Percentiles rank a stretch among this genome's conserved stretches.
These are phyloP conservation scores for Leishmania guyanensis DNA, from an alignment of 208 protist species.

Conservation along the genomic window DNA sequence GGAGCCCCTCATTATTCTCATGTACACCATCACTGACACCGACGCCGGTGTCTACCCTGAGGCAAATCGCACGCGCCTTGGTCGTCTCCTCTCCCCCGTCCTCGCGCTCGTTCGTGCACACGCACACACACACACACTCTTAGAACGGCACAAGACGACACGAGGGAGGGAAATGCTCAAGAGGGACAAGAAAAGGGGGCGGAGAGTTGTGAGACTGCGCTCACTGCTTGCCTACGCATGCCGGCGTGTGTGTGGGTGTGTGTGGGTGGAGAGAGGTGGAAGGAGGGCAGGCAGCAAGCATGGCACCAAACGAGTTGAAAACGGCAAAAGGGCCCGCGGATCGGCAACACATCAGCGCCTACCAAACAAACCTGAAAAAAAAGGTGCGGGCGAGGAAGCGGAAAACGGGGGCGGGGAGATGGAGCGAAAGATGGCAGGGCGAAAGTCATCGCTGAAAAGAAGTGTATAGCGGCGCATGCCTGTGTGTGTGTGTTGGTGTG, in stretches of 20 bases:
- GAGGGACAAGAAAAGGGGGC: not conserved
- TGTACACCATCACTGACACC: not conserved
- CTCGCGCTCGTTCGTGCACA: not conserved
- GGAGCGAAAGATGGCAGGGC: not conserved
- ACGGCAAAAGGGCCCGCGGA: not conserved
- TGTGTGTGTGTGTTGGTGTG: not conserved
- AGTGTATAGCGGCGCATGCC: too few species aligned
- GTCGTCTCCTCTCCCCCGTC: too few species aligned
- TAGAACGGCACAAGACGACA: not conserved
- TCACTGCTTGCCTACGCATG: slow-evolving; percentile 10
- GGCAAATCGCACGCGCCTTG: not conserved
- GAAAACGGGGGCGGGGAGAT: not conserved
- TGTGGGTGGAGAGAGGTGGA: too few species aligned
- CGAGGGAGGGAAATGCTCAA: not conserved
- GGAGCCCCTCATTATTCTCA: not conserved
- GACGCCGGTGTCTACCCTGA: too few species aligned
- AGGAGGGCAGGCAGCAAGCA: not conserved
- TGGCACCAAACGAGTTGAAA: not conserved
- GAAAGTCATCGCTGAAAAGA: not conserved
- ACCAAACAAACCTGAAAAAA: not conserved
- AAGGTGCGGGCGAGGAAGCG: not conserved
- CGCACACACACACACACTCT: not conserved
- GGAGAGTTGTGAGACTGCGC: not conserved
- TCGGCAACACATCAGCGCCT: not conserved
- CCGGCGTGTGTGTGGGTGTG: slow-evolving; percentile 5